Conservation (phyloP, 2,329 filamentous ascomycete species). For the Penicillium hesseltinei region DNA sequence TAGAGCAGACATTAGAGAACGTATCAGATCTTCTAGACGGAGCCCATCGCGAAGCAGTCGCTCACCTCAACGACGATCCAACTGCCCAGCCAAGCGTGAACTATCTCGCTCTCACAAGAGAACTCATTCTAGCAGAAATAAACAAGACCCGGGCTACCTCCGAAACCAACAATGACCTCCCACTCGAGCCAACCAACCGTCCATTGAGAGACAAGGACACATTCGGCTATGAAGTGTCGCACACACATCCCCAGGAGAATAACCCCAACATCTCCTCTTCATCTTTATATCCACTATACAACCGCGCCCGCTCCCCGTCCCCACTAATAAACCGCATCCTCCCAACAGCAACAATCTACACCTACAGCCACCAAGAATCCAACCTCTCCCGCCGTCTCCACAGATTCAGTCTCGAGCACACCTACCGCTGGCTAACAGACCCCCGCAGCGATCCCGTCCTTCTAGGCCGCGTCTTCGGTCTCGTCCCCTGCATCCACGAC, state of each 20-base stretch:
- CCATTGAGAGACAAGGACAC: not conserved
- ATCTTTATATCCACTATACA: not conserved
- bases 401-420: conserved; percentile 33
- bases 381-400: no score
- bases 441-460: conserved; percentile 15
- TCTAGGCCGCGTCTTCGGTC: conserved; percentile 26
- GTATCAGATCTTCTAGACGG: conserved; percentile 15
- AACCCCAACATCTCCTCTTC: not conserved
- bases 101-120: conserved; percentile 12
- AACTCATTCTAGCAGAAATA: conserved; percentile 21
- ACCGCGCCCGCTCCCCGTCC: conserved; percentile 14
- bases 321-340: conserved; percentile 22
- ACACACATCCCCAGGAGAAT: not conserved
- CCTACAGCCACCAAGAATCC: conserved; percentile 64
- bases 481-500: conserved; percentile 27
- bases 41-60: not conserved
- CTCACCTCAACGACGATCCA: not conserved
- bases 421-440: conserved; percentile 55
- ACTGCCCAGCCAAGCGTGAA: not conserved
- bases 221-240: conserved; percentile 19
- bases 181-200: not conserved
- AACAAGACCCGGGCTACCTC: not conserved
- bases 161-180: not conserved
- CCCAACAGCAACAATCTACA: conserved; percentile 34
- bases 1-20: conserved; percentile 52